Evolutionary conservation across 1,139 yeast species (phyloP).

Genomic region (Zygotorulaspora mrakii): DNA sequence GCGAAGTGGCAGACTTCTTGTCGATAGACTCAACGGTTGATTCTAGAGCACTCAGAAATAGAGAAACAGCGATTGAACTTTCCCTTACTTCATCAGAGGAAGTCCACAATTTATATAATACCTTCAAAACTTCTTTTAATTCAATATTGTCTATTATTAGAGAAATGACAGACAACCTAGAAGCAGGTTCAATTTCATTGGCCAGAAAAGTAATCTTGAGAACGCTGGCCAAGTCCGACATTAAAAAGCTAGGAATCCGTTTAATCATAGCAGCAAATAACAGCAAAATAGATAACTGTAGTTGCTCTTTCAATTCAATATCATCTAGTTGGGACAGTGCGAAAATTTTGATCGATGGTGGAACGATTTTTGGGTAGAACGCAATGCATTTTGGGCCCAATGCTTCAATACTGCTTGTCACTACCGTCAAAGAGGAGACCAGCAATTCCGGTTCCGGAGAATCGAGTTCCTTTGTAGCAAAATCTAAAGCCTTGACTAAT

Average conservation of each 20-base stretch:
- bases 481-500: constrained; percentile 48
- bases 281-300: constrained; percentile 66
- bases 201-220: constrained; percentile 57
- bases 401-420: constrained; percentile 63
- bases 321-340: constrained; percentile 39
- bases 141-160: constrained; percentile 69
- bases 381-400: constrained; percentile 87
- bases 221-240: constrained; percentile 62
- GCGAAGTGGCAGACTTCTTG: constrained; percentile 68
- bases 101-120: constrained; percentile 61
- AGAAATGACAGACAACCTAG: constrained; percentile 64
- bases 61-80: constrained; percentile 53
- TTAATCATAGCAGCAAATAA: constrained; percentile 72
- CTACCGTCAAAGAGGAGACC: constrained; percentile 69
- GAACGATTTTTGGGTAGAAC: constrained; percentile 76
- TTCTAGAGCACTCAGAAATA: constrained; percentile 65
- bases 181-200: constrained; percentile 51
- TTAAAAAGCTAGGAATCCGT: constrained; percentile 82
- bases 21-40: constrained; percentile 61
- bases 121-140: constrained; percentile 54
- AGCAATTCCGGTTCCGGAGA: constrained; percentile 56
- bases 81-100: constrained; percentile 45
- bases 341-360: constrained; percentile 66
- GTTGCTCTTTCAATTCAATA: constrained; percentile 33
- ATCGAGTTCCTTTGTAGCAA: constrained; percentile 51